phyloP scores from a whole-genome alignment of 2,329 filamentous ascomycete genomes.

The Monosporascus sp. region DNA sequence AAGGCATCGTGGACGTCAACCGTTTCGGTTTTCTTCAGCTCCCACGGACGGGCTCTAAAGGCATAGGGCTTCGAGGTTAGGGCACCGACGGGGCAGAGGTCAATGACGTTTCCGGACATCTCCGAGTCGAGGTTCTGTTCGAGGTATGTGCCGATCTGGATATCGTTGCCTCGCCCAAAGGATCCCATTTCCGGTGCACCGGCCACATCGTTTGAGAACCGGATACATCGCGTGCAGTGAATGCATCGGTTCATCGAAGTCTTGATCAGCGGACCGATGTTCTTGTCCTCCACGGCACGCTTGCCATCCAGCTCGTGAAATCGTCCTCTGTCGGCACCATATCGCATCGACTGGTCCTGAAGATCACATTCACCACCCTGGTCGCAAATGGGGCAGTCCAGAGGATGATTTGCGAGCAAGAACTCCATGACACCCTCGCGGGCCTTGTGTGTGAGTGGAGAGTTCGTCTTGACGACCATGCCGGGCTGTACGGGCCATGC shows the following conservation, averaged over 20 bases:
- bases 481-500: slow-evolving; percentile 98
- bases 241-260: slow-evolving; percentile 99
- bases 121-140: slow-evolving; percentile 92
- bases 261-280: slow-evolving; percentile 96
- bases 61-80: slow-evolving; percentile 97
- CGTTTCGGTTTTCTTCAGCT: slow-evolving; percentile 91
- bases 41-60: slow-evolving; percentile 95
- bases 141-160: slow-evolving; percentile 97
- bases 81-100: slow-evolving; percentile 94
- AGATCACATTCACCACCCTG: slow-evolving; percentile 99
- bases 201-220: slow-evolving; percentile 95
- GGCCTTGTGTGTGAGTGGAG: slow-evolving; percentile 92
- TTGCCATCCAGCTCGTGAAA: slow-evolving; percentile 97
- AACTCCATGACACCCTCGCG: slow-evolving; percentile 99
- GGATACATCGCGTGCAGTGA: slow-evolving; percentile 95
- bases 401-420: slow-evolving; percentile 87
- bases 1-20: slow-evolving; percentile 91
- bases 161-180: slow-evolving; percentile 89
- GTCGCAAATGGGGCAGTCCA: slow-evolving; percentile 97
- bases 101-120: slow-evolving; percentile 94
- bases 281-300: slow-evolving; percentile 98
- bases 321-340: slow-evolving; percentile 89
- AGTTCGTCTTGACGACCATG: slow-evolving; percentile 99
- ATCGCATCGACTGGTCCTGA: slow-evolving; percentile 99
- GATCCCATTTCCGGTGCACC: slow-evolving; percentile 94